Evolutionary conservation across 306 rosid species (phyloP).

Genomic region (Cucurbita ficifolia): DNA sequence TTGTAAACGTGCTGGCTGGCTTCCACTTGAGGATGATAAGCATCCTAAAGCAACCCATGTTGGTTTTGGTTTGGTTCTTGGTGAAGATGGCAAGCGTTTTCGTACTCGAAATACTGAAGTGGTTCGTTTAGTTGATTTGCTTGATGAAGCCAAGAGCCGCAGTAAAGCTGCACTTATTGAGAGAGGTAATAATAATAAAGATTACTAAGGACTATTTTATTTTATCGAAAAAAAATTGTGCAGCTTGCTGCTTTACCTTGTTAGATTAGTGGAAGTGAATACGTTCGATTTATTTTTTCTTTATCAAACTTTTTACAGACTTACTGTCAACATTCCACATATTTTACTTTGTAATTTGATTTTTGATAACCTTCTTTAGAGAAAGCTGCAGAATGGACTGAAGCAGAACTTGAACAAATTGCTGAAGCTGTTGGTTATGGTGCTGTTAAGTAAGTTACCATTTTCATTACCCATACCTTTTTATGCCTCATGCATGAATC

Average conservation of each 20-base stretch:
- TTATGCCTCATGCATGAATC: not conserved
- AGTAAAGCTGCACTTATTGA: conserved; percentile 59
- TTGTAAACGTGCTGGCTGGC: conserved; percentile 79
- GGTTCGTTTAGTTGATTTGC: conserved; percentile 84
- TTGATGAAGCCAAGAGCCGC: conserved; percentile 94
- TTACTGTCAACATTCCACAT: not conserved
- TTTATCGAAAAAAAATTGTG: not conserved
- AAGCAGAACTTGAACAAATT: conserved; percentile 61
- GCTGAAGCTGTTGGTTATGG: conserved; percentile 82
- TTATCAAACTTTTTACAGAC: not conserved
- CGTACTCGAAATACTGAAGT: conserved; percentile 74
- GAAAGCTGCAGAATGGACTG: conserved; percentile 50
- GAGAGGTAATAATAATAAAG: conserved; percentile 47
- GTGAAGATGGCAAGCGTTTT: conserved; percentile 89
- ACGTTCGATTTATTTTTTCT: not conserved
- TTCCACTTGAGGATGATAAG: conserved; percentile 34
- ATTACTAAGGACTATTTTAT: not conserved
- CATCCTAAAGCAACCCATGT: conserved; percentile 75
- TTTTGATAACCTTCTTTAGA: conserved; percentile 20
- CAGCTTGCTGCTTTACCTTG: not conserved
- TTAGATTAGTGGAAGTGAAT: not conserved
- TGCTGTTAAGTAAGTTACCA: conserved; percentile 76
- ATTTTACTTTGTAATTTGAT: not conserved
- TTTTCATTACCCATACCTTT: not conserved
- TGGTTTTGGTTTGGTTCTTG: conserved; percentile 96